Evolutionary conservation across 306 rosid species (phyloP).

Genomic region (Lithocarpus polystachyus): DNA sequence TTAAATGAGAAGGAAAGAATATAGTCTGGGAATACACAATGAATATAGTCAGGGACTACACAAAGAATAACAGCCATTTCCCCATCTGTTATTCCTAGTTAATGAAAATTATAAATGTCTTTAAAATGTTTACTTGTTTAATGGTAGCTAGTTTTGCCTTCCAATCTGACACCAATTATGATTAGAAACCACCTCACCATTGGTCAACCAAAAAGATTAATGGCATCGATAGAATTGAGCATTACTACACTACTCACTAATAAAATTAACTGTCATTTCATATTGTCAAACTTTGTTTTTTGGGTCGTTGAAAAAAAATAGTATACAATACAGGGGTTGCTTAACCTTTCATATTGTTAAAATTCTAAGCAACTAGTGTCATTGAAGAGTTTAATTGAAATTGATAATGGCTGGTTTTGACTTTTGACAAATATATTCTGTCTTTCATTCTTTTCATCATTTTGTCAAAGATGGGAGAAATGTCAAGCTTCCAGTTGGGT

Average conservation of each 20-base stretch:
- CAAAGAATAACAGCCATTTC: too few species aligned
- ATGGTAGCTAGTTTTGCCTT: not conserved
- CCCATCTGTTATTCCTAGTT: too few species aligned
- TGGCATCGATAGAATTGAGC: not conserved
- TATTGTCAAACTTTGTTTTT: too few species aligned
- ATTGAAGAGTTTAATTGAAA: not conserved
- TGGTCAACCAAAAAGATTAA: not conserved
- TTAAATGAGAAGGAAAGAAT: too few species aligned
- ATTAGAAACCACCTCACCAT: too few species aligned
- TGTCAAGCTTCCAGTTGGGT: constrained; percentile 73
- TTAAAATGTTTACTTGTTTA: not conserved
- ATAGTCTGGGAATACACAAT: too few species aligned
- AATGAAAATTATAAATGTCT: not conserved
- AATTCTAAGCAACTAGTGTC: not conserved
- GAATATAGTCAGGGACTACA: too few species aligned
- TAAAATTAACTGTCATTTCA: too few species aligned
- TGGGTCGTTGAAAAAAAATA: too few species aligned
- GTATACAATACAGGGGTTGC: too few species aligned
- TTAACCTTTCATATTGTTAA: too few species aligned
- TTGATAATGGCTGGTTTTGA: not conserved
- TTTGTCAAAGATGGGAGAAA: constrained; percentile 78
- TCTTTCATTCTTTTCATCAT: not conserved
- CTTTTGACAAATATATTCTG: not conserved
- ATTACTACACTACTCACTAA: not conserved
- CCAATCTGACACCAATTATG: not conserved